Percentiles rank a stretch among this genome's conserved stretches.
These are phyloP conservation scores for Mycena sanguinolenta DNA, from an alignment of 768 basidiomycete genomes.

Conservation along the genomic window DNA sequence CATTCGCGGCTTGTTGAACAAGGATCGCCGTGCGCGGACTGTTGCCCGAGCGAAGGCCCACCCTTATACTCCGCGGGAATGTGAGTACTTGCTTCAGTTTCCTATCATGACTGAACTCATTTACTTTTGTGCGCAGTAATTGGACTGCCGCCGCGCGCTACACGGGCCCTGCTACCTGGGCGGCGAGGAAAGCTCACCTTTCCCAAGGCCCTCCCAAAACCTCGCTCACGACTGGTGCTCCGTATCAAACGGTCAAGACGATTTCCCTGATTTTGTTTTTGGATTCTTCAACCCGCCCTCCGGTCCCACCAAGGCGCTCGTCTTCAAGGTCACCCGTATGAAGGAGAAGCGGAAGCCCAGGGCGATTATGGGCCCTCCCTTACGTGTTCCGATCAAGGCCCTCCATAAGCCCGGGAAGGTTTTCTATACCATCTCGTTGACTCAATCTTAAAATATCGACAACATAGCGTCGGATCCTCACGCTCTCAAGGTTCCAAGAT, in stretches of 20 bases:
- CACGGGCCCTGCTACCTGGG: constrained; percentile 5
- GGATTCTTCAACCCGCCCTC: background rate
- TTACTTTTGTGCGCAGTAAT: background rate
- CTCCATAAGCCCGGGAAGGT: too few relatives aligned
- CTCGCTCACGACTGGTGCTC: background rate
- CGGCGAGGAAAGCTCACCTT: constrained; percentile 1
- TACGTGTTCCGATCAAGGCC: too few relatives aligned
- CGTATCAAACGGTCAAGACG: background rate
- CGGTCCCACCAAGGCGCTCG: background rate
- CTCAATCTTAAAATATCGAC: too few relatives aligned
- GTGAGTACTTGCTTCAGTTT: background rate
- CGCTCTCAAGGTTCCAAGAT: too few relatives aligned
- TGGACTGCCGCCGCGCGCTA: constrained; percentile 10
- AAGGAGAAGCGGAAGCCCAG: too few relatives aligned
- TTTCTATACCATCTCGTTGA: too few relatives aligned
- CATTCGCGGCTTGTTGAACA: background rate
- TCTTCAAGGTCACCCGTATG: background rate
- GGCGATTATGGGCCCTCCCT: too few relatives aligned
- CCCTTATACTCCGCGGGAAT: constrained; percentile 7
- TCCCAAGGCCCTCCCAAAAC: background rate
- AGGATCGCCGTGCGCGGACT: background rate
- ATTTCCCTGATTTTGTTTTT: background rate
- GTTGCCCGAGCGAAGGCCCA: background rate
- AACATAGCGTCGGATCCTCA: too few relatives aligned
- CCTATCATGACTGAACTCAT: background rate